Evolutionary conservation across 2,329 filamentous ascomycete genomes (phyloP).

Genomic region (Apiospora hydei): DNA sequence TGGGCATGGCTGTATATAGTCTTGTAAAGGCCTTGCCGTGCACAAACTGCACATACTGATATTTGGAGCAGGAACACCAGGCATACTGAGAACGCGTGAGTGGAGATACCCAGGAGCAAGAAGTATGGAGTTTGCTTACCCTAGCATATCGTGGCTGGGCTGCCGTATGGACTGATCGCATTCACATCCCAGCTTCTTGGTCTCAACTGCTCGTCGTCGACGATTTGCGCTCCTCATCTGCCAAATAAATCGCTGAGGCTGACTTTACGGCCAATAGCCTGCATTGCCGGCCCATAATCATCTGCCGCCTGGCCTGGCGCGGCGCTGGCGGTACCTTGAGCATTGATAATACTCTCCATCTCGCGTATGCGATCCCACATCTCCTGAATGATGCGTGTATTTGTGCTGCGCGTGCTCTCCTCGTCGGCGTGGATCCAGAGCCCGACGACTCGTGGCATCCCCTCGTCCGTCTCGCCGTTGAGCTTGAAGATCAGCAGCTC

Average conservation of each 20-base stretch:
- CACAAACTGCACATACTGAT: background rate
- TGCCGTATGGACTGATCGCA: background rate
- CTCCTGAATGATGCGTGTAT: constrained; percentile 51
- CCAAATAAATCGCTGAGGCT: constrained; percentile 24
- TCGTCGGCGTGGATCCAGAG: constrained; percentile 63
- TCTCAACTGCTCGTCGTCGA: background rate
- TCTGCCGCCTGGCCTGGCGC: constrained; percentile 26
- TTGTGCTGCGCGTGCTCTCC: constrained; percentile 51
- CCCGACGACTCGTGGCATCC: constrained; percentile 52
- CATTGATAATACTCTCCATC: constrained; percentile 26
- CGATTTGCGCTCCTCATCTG: background rate
- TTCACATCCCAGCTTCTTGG: background rate
- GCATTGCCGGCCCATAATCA: constrained; percentile 48
- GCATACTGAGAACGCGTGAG: background rate
- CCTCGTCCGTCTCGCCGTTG: constrained; percentile 34
- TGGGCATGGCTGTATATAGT: background rate
- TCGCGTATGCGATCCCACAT: constrained; percentile 47
- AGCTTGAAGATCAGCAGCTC: constrained; percentile 61
- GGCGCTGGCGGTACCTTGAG: background rate
- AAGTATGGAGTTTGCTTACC: background rate
- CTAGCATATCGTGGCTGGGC: background rate
- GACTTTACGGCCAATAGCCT: constrained; percentile 42
- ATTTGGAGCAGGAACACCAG: background rate
- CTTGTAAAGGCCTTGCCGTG: background rate
- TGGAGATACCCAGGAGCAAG: background rate